Evolutionary conservation across 257 asterid genomes (phyloP).

Genomic region (Marsdenia floribunda): DNA sequence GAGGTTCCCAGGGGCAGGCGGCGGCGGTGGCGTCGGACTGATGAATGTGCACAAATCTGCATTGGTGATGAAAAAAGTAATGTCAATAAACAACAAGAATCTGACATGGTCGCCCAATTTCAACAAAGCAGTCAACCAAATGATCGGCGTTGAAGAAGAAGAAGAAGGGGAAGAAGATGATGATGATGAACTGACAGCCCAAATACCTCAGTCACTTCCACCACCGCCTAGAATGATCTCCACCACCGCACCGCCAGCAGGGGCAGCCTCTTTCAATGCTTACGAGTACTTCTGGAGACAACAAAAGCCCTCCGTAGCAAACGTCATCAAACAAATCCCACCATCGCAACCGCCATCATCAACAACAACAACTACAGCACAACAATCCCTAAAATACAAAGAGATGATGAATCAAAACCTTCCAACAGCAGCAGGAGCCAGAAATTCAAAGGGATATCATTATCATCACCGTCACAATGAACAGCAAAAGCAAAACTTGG

Average conservation of each 20-base stretch:
- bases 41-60: constrained; percentile 38
- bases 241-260: constrained; percentile 16
- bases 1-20: constrained; percentile 19
- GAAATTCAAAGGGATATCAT: constrained; percentile 12
- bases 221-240: constrained; percentile 32
- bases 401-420: neutral
- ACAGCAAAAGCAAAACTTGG: too few species aligned
- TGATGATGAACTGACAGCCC: neutral
- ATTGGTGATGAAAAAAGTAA: constrained; percentile 38
- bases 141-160: constrained; percentile 16
- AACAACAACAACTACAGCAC: too few species aligned
- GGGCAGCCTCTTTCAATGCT: constrained; percentile 40
- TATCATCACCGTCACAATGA: neutral
- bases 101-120: constrained; percentile 38
- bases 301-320: constrained; percentile 27
- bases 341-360: constrained; percentile 17
- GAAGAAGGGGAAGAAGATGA: constrained; percentile 10
- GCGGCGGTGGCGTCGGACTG: constrained; percentile 15
- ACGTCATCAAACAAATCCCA: constrained; percentile 20
- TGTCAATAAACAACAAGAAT: constrained; percentile 33
- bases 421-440: neutral
- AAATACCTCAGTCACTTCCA: constrained; percentile 46
- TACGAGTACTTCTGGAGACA: constrained; percentile 71
- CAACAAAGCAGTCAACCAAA: constrained; percentile 20
- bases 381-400: neutral